Conservation (phyloP, 306 rosid genomes). For the Citrullus colocynthis region DNA sequence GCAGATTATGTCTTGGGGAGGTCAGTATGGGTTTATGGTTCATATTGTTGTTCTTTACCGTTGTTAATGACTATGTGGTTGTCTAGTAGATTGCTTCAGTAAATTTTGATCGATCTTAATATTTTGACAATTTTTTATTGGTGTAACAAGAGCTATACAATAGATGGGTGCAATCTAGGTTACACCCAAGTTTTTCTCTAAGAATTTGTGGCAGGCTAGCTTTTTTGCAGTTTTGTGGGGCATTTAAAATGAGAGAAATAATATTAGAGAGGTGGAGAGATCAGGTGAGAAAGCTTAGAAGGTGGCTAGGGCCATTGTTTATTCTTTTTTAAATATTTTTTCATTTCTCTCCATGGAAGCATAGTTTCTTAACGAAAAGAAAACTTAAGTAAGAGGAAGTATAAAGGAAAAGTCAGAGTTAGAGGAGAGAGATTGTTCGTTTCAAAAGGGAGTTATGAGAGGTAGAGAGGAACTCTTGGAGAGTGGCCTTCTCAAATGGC, state of each 20-base stretch:
- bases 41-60: background rate
- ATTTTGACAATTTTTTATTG: background rate
- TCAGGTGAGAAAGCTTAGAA: background rate
- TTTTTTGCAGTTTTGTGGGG: background rate
- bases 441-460: background rate
- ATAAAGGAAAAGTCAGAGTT: background rate
- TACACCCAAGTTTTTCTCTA: too few relatives aligned
- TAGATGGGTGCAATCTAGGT: too few relatives aligned
- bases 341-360: background rate
- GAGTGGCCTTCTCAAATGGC: background rate
- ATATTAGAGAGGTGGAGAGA: background rate
- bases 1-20: conserved; percentile 97
- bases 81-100: background rate
- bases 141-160: too few relatives aligned
- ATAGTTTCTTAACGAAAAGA: background rate
- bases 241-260: background rate
- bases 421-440: background rate
- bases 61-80: background rate
- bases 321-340: background rate
- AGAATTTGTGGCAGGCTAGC: background rate
- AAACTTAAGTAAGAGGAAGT: background rate
- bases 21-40: conserved; percentile 29
- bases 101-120: conserved; percentile 9
- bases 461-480: background rate
- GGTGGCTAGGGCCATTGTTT: background rate